Evolutionary conservation across 1,284 basidiomycete genomes (phyloP).

Genomic region (Cutaneotrichosporon cyanovorans): DNA sequence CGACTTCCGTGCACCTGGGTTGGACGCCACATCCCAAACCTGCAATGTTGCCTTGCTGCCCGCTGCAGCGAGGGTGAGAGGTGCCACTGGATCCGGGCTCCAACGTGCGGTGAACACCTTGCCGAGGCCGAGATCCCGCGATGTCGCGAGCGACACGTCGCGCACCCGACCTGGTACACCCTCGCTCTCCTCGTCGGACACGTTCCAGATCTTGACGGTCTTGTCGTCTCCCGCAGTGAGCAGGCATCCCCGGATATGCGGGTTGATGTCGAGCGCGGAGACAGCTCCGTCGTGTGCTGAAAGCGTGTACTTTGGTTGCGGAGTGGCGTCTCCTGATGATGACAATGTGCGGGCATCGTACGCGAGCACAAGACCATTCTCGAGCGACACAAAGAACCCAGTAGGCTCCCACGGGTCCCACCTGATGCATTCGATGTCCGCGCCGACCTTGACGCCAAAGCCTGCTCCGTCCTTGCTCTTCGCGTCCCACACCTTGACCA

Average conservation of each 20-base stretch:
- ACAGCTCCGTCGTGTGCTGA: conserved; percentile 91
- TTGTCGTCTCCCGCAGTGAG: conserved; percentile 92
- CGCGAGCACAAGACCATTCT: conserved; percentile 84
- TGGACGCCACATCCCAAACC: conserved; percentile 85
- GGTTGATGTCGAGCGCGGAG: conserved; percentile 85
- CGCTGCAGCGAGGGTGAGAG: conserved; percentile 85
- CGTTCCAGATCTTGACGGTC: conserved; percentile 89
- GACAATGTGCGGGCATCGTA: conserved; percentile 83
- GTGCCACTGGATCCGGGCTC: conserved; percentile 74
- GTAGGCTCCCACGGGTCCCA: conserved; percentile 94
- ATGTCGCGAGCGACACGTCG: conserved; percentile 78
- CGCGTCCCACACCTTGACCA: conserved; percentile 86
- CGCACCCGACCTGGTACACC: conserved; percentile 53
- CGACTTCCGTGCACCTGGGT: conserved; percentile 66
- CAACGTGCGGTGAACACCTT: conserved; percentile 88
- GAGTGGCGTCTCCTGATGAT: conserved; percentile 47
- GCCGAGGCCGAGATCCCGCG: conserved; percentile 87
- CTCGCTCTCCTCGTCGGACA: conserved; percentile 58
- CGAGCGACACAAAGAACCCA: conserved; percentile 84
- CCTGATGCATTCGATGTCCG: conserved; percentile 84
- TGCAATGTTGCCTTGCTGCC: conserved; percentile 89
- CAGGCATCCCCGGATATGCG: conserved; percentile 82
- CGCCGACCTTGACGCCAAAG: conserved; percentile 68
- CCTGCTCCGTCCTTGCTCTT: conserved; percentile 66
- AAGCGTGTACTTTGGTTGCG: conserved; percentile 68